These are phyloP conservation scores for Cyberlindnera maritima DNA, from an alignment of 805 yeast genomes.

Conservation along the genomic window DNA sequence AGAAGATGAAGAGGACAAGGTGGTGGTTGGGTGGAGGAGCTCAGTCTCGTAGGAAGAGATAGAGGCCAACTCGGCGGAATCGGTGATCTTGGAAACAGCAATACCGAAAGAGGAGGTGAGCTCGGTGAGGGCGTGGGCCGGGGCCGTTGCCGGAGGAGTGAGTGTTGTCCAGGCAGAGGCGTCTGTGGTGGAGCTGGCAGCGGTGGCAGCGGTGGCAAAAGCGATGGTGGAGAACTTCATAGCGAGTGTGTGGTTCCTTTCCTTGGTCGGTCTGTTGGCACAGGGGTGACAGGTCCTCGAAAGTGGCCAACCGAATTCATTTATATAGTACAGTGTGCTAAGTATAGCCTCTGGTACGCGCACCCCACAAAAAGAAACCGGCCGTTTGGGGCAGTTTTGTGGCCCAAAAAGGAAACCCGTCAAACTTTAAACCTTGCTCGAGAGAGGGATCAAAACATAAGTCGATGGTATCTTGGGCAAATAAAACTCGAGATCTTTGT, in stretches of 20 bases:
- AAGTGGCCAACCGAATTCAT: no score
- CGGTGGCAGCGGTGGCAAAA: conserved; percentile 2
- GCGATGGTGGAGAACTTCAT: neutral
- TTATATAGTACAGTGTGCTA: neutral
- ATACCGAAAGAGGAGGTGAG: conserved; percentile 60
- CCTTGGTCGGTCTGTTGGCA: no score
- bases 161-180: conserved; percentile 48
- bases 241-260: neutral
- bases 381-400: no score
- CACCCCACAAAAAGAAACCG: neutral
- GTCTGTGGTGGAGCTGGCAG: conserved; percentile 1
- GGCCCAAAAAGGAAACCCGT: no score
- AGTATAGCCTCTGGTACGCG: neutral
- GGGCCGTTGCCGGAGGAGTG: conserved; percentile 37
- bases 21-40: conserved; percentile 41
- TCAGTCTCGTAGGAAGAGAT: conserved; percentile 16
- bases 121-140: conserved; percentile 34
- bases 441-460: no score
- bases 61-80: conserved; percentile 24
- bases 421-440: no score
- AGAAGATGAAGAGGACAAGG: conserved; percentile 6
- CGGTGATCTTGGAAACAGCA: conserved; percentile 41
- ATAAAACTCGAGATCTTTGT: no score
- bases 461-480: no score
- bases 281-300: no score